These are phyloP conservation scores for Gorgonomyces haynaldii DNA, from an alignment of 192 early-diverging fungal genomes.

Conservation along the genomic window DNA sequence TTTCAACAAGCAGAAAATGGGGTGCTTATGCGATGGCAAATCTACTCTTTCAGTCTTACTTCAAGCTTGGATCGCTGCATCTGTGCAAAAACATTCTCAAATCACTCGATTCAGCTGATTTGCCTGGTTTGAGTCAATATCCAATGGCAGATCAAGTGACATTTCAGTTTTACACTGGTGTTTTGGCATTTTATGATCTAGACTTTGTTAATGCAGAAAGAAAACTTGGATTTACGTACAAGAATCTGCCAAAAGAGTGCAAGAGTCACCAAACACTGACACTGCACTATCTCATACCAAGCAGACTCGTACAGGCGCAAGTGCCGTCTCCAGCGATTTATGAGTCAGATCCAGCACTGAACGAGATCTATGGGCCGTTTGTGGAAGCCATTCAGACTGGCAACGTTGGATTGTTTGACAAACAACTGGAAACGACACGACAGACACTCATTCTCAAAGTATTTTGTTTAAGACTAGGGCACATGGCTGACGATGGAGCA, in stretches of 20 bases:
- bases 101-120: constrained; percentile 57
- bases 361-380: constrained; percentile 52
- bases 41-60: constrained; percentile 77
- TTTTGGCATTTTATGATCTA: constrained; percentile 76
- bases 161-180: constrained; percentile 76
- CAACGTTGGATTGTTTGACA: constrained; percentile 65
- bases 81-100: constrained; percentile 73
- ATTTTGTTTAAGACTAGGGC: no score
- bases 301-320: constrained; percentile 56
- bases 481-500: constrained; percentile 76
- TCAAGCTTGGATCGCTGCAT: constrained; percentile 64
- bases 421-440: constrained; percentile 42
- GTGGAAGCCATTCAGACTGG: constrained; percentile 57
- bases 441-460: constrained; percentile 47
- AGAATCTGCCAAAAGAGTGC: neutral
- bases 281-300: constrained; percentile 70
- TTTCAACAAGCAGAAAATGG: constrained; percentile 59
- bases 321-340: constrained; percentile 55
- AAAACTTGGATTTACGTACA: neutral
- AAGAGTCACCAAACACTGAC: constrained; percentile 64
- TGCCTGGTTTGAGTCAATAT: constrained; percentile 62
- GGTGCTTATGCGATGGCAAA: constrained; percentile 84
- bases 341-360: constrained; percentile 49
- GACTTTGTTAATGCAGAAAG: constrained; percentile 51
- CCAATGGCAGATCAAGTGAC: constrained; percentile 79